A percentile compares a stretch with the other conserved stretches of the same genome.
phyloP scores from a whole-genome alignment of 139 green algal species.

The Picochlorum sp. region DNA sequence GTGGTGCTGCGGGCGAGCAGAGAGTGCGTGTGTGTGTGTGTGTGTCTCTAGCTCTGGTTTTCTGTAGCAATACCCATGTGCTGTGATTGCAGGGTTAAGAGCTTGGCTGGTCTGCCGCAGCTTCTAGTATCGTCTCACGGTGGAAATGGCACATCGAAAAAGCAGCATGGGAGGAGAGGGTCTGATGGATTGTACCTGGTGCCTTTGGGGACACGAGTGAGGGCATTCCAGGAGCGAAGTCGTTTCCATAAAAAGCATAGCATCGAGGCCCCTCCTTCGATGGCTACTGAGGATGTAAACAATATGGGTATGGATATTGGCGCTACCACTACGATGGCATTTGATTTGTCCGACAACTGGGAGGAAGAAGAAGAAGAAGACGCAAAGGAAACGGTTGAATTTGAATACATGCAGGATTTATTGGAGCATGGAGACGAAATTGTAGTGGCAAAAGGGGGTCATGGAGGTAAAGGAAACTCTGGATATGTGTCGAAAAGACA shows the following conservation, averaged over 20 bases:
- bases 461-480: conserved; percentile 84
- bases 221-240: conserved; percentile 1
- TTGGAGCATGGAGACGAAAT: conserved; percentile 18
- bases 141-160: conserved; percentile 18
- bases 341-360: neutral
- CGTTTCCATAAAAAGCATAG: neutral
- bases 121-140: conserved; percentile 13
- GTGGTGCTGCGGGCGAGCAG: conserved; percentile 29
- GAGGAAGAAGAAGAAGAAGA: neutral
- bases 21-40: conserved; percentile 16
- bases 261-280: conserved; percentile 4
- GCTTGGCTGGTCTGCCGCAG: conserved; percentile 26
- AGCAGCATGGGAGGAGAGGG: conserved; percentile 17
- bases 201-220: conserved; percentile 23
- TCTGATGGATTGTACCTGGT: conserved; percentile 14
- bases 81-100: conserved; percentile 34
- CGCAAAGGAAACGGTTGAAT: neutral
- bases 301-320: too few species aligned
- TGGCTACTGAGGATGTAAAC: neutral
- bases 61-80: neutral
- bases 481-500: conserved; percentile 47
- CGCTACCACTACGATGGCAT: neutral
- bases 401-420: conserved; percentile 16
- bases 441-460: conserved; percentile 71
- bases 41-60: neutral